Percentiles rank a stretch among this genome's conserved stretches.
Evolutionary conservation across 306 rosid genomes (phyloP).

Genomic region (Lupinus albus): DNA sequence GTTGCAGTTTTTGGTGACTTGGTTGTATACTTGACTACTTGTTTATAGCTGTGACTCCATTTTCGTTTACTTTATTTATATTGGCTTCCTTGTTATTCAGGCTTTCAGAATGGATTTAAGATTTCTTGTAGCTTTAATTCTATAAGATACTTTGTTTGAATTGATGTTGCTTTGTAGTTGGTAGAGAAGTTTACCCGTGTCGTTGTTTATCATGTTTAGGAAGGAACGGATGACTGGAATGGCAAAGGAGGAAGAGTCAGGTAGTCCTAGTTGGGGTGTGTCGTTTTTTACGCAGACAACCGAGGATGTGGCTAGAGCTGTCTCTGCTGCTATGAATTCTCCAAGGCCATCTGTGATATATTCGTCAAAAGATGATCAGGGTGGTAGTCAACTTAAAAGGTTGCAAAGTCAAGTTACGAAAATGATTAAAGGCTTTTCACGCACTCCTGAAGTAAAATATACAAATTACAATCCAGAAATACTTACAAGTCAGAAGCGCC

Average conservation of each 20-base stretch:
- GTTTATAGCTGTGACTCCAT: constrained; percentile 7
- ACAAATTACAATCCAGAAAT: constrained; percentile 86
- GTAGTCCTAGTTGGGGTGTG: constrained; percentile 83
- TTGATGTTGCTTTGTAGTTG: constrained; percentile 25
- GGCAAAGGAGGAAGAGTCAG: constrained; percentile 65
- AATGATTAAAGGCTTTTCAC: constrained; percentile 77
- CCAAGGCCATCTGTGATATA: constrained; percentile 79
- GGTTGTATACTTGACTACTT: constrained; percentile 10
- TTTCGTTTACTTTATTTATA: constrained; percentile 34
- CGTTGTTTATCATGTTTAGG: constrained; percentile 26
- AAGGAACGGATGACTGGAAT: constrained; percentile 50
- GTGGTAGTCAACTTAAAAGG: constrained; percentile 73
- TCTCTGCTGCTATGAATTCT: constrained; percentile 71
- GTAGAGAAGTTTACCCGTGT: constrained; percentile 17
- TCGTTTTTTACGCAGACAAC: constrained; percentile 73
- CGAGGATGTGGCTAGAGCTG: constrained; percentile 85
- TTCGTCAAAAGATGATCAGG: constrained; percentile 66
- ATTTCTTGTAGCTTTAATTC: constrained; percentile 11
- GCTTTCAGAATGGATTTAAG: constrained; percentile 2
- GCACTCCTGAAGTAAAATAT: constrained; percentile 63
- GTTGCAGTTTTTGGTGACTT: constrained; percentile 28
- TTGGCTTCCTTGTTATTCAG: constrained; percentile 22
- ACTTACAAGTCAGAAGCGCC: constrained; percentile 92
- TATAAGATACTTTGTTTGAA: constrained; percentile 25
- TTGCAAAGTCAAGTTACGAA: constrained; percentile 69